phyloP scores from a whole-genome alignment of 2,329 filamentous ascomycete species.

The Coniochaeta sp. region DNA sequence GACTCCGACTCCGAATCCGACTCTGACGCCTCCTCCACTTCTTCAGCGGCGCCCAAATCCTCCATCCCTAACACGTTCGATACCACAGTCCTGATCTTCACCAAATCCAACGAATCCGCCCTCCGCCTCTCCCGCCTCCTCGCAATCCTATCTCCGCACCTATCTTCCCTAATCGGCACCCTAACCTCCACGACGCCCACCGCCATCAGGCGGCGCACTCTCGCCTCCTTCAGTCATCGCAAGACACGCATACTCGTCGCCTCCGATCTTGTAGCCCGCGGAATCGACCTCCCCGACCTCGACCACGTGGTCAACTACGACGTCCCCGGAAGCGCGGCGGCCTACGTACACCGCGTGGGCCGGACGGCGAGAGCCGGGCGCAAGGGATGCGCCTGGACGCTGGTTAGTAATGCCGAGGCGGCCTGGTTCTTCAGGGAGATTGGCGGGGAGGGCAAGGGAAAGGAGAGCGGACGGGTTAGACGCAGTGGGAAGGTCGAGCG shows the following conservation, averaged over 20 bases:
- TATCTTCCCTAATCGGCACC: slow-evolving; percentile 53
- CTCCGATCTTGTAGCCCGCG: slow-evolving; percentile 87
- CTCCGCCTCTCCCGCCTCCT: slow-evolving; percentile 80
- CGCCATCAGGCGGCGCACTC: slow-evolving; percentile 57
- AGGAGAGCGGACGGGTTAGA: slow-evolving; percentile 33
- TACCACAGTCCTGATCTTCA: slow-evolving; percentile 68
- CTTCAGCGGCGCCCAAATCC: neutral
- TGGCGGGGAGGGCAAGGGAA: slow-evolving; percentile 44
- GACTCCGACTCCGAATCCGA: slow-evolving; percentile 21
- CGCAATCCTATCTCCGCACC: slow-evolving; percentile 52
- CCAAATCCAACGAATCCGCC: slow-evolving; percentile 81
- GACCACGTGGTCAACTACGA: slow-evolving; percentile 93
- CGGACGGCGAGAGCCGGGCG: slow-evolving; percentile 79
- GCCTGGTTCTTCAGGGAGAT: slow-evolving; percentile 91
- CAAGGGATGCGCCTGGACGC: slow-evolving; percentile 72
- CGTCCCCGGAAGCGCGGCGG: slow-evolving; percentile 69
- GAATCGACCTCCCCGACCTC: slow-evolving; percentile 73
- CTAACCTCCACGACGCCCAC: slow-evolving; percentile 75
- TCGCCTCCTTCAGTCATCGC: slow-evolving; percentile 57
- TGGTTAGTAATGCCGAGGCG: slow-evolving; percentile 75
- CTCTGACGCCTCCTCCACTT: slow-evolving; percentile 10
- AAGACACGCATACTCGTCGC: slow-evolving; percentile 72
- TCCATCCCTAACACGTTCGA: slow-evolving; percentile 14
- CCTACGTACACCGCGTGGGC: slow-evolving; percentile 87
- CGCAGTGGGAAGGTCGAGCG: slow-evolving; percentile 38